Conservation (phyloP, 805 yeast genomes). For the Spencermartinsiella europaea region DNA sequence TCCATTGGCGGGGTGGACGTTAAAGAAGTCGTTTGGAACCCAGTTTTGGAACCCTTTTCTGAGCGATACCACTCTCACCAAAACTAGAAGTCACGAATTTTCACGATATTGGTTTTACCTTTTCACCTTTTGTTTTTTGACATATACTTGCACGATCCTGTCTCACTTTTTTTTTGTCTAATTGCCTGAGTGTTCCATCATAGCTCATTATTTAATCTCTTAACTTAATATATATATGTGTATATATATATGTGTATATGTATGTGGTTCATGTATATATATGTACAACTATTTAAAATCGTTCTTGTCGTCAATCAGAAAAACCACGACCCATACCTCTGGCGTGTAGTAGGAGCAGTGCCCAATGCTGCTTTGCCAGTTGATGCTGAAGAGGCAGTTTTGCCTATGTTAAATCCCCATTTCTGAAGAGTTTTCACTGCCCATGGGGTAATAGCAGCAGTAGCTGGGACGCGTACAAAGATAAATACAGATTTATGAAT, state of each 20-base stretch:
- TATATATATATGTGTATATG: background rate
- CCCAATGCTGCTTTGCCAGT: constrained; percentile 39
- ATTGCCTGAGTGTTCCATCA: background rate
- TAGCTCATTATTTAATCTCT: background rate
- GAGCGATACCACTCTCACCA: too few relatives aligned
- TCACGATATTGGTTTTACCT: background rate
- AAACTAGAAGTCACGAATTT: too few relatives aligned
- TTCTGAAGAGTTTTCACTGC: constrained; percentile 59
- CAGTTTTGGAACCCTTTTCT: too few relatives aligned
- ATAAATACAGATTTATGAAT: constrained; percentile 77
- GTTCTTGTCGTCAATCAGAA: constrained; percentile 42
- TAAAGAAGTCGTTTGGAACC: too few relatives aligned
- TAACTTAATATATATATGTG: background rate
- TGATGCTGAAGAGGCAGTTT: constrained; percentile 30
- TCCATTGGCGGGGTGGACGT: too few relatives aligned
- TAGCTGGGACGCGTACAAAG: constrained; percentile 77
- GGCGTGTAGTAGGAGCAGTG: constrained; percentile 43
- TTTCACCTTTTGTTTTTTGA: background rate
- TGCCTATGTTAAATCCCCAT: constrained; percentile 78
- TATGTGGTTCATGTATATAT: background rate
- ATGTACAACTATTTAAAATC: too few relatives aligned
- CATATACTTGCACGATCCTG: background rate
- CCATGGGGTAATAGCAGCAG: constrained; percentile 88
- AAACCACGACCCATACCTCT: constrained; percentile 58
- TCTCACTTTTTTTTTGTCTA: background rate